Evolutionary conservation across 257 asterid genomes (phyloP).

Genomic region (Solanum verrucosum): DNA sequence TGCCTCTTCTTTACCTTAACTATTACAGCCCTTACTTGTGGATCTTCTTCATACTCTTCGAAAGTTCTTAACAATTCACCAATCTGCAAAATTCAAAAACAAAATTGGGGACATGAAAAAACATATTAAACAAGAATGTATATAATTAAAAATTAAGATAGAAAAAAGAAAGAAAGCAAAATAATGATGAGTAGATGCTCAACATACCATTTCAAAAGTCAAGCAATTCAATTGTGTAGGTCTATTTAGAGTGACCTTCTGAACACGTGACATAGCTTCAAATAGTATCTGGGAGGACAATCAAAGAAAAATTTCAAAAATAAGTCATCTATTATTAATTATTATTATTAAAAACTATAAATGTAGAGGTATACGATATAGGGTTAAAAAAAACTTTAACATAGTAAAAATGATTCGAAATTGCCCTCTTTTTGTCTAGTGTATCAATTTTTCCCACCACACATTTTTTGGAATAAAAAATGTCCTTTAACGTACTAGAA

Average conservation of each 20-base stretch:
- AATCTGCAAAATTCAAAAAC: background rate
- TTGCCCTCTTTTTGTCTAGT: background rate
- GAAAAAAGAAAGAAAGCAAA: background rate
- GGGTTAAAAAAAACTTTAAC: background rate
- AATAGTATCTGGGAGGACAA: background rate
- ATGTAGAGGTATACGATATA: background rate
- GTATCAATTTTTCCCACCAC: background rate
- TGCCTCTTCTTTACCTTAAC: constrained; percentile 3
- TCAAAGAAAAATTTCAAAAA: background rate
- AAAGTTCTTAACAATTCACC: background rate
- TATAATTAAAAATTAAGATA: background rate
- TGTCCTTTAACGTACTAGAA: background rate
- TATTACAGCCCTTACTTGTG: background rate
- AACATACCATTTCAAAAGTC: constrained; percentile 6
- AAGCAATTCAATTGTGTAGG: constrained; percentile 5
- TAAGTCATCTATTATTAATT: background rate
- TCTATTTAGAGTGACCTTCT: constrained; percentile 1
- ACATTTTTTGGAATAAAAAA: background rate
- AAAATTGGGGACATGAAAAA: background rate
- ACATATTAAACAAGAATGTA: background rate
- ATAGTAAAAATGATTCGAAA: background rate
- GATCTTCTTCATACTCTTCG: background rate
- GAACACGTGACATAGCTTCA: background rate
- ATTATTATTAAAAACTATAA: background rate
- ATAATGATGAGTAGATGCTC: background rate